phyloP scores from a whole-genome alignment of 345 rosid genomes.

The Corchorus olitorius region DNA sequence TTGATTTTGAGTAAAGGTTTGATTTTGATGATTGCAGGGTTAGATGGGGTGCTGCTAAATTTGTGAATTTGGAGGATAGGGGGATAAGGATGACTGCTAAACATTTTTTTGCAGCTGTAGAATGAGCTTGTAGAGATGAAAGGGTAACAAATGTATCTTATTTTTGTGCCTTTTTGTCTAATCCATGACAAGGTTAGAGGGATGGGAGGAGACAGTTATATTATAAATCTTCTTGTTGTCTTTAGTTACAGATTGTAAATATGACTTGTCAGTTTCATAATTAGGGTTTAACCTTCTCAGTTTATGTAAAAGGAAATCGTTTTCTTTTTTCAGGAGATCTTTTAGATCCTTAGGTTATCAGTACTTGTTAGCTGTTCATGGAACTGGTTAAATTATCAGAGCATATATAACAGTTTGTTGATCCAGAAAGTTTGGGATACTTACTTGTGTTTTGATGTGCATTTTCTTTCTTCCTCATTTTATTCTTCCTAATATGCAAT shows the following conservation, averaged over 20 bases:
- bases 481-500: neutral
- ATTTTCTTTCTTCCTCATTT: neutral
- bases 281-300: conserved; percentile 9
- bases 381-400: neutral
- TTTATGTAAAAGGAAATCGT: neutral
- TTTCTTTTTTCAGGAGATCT: neutral
- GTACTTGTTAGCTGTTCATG: conserved; percentile 8
- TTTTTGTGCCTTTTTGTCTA: conserved; percentile 21
- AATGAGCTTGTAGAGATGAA: conserved; percentile 17
- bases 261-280: conserved; percentile 1
- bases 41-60: conserved; percentile 8
- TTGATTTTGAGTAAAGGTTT: conserved; percentile 1
- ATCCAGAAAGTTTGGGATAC: neutral
- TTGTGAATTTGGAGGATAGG: conserved; percentile 13
- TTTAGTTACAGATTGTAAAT: conserved; percentile 18
- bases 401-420: neutral
- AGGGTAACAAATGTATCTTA: conserved; percentile 20
- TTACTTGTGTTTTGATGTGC: neutral
- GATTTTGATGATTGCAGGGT: conserved; percentile 18
- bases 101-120: conserved; percentile 12
- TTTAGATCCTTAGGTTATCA: conserved; percentile 2
- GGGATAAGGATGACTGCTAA: conserved; percentile 6
- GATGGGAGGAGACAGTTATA: conserved; percentile 2
- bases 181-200: neutral
- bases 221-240: conserved; percentile 6